Evolutionary conservation across 2,329 filamentous ascomycete species (phyloP).

Genomic region (Alternaria sp.): DNA sequence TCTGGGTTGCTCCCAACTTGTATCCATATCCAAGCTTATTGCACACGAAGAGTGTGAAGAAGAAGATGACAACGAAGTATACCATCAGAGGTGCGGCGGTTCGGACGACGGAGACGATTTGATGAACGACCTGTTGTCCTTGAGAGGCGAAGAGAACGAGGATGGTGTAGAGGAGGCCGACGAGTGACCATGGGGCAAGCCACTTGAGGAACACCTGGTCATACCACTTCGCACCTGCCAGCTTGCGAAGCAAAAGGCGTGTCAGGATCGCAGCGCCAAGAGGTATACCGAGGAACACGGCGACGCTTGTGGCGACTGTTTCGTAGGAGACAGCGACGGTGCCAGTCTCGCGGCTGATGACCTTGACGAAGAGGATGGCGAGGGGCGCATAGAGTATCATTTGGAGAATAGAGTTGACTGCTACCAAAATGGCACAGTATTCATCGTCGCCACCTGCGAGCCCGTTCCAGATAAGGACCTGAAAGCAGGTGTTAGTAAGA

Average conservation of each 20-base stretch:
- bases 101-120: constrained; percentile 79
- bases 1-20: constrained; percentile 72
- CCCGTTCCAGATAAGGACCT: constrained; percentile 61
- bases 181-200: constrained; percentile 74
- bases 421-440: constrained; percentile 72
- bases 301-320: constrained; percentile 76
- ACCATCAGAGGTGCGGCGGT: constrained; percentile 79
- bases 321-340: constrained; percentile 62
- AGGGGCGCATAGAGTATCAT: constrained; percentile 51
- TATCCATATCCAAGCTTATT: constrained; percentile 72
- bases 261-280: constrained; percentile 77
- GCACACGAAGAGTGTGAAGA: constrained; percentile 67
- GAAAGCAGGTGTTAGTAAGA: too few relatives aligned
- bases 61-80: constrained; percentile 78
- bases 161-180: constrained; percentile 84
- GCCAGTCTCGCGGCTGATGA: constrained; percentile 64
- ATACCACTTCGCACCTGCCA: constrained; percentile 67
- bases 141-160: constrained; percentile 81
- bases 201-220: constrained; percentile 70
- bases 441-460: constrained; percentile 76
- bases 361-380: constrained; percentile 60
- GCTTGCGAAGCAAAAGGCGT: constrained; percentile 65
- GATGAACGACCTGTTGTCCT: constrained; percentile 75
- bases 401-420: constrained; percentile 52
- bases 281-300: constrained; percentile 78